A percentile compares a stretch with the other conserved stretches of the same genome.
Conservation (phyloP, 495 filamentous ascomycete genomes). For the Penicillium roqueforti region DNA sequence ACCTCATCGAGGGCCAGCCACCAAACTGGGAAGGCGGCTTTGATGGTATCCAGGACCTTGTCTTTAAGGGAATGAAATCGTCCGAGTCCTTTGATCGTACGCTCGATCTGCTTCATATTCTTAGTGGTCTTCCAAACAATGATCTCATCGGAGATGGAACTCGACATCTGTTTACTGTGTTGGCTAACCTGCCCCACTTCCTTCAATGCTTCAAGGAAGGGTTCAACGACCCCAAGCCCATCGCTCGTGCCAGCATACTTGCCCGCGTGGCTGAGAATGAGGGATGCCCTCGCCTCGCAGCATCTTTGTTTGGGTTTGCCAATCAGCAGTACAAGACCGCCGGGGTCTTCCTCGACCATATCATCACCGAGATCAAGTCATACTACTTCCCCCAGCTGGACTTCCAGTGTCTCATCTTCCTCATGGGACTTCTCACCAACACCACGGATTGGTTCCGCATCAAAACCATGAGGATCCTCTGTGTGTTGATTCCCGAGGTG, state of each 20-base stretch:
- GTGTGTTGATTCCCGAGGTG: slow-evolving; percentile 79
- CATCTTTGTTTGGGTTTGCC: slow-evolving; percentile 64
- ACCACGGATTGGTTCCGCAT: slow-evolving; percentile 82
- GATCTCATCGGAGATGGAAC: slow-evolving; percentile 75
- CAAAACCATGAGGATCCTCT: slow-evolving; percentile 85
- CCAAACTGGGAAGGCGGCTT: slow-evolving; percentile 86
- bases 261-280: slow-evolving; percentile 69
- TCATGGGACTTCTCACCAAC: slow-evolving; percentile 91
- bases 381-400: slow-evolving; percentile 82
- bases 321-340: slow-evolving; percentile 62
- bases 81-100: slow-evolving; percentile 72
- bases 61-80: slow-evolving; percentile 92
- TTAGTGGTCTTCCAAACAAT: slow-evolving; percentile 76
- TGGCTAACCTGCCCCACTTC: slow-evolving; percentile 90
- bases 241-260: slow-evolving; percentile 63
- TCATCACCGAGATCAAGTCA: slow-evolving; percentile 69
- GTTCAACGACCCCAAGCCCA: slow-evolving; percentile 48
- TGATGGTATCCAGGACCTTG: slow-evolving; percentile 76
- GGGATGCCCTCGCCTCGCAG: slow-evolving; percentile 41
- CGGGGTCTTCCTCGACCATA: slow-evolving; percentile 72
- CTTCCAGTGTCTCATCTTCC: slow-evolving; percentile 76
- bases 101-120: slow-evolving; percentile 68
- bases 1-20: slow-evolving; percentile 73
- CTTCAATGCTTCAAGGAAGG: slow-evolving; percentile 71
- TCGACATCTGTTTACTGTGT: slow-evolving; percentile 73